phyloP scores from a whole-genome alignment of 2,329 filamentous ascomycete species.

The Emergomyces pasteurianus region DNA sequence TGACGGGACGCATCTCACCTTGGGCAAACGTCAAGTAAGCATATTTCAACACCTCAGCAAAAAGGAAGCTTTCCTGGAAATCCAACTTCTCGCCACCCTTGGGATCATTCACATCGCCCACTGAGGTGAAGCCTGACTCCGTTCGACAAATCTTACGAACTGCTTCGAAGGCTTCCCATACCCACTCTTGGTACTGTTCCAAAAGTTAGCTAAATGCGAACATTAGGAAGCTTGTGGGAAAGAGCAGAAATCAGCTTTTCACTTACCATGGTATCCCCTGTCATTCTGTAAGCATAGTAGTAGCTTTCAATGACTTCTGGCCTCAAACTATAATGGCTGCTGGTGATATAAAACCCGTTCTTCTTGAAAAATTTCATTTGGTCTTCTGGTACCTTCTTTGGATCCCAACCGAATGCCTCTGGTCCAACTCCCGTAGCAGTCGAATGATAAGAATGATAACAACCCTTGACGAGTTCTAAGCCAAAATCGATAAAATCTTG shows the following conservation, averaged over 20 bases:
- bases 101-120: constrained; percentile 52
- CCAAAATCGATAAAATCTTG: constrained; percentile 63
- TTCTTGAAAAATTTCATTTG: constrained; percentile 50
- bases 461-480: constrained; percentile 57
- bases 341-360: constrained; percentile 60
- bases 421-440: constrained; percentile 67
- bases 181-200: constrained; percentile 61
- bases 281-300: constrained; percentile 78
- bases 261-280: constrained; percentile 48
- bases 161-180: constrained; percentile 63
- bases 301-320: constrained; percentile 74
- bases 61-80: constrained; percentile 77
- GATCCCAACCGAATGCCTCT: constrained; percentile 54
- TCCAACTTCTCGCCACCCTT: constrained; percentile 52
- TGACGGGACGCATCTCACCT: constrained; percentile 10
- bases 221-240: neutral
- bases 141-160: constrained; percentile 54
- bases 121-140: constrained; percentile 54
- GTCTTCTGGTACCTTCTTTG: constrained; percentile 35
- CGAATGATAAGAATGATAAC: constrained; percentile 58
- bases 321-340: constrained; percentile 53
- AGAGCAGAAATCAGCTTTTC: neutral
- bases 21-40: constrained; percentile 55
- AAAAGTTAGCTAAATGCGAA: neutral
- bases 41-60: constrained; percentile 82